Evolutionary conservation across 2,329 filamentous ascomycete genomes (phyloP), one percentile per base, ranked within the genome.

Genomic region (Colletotrichum somersetense): DNA sequence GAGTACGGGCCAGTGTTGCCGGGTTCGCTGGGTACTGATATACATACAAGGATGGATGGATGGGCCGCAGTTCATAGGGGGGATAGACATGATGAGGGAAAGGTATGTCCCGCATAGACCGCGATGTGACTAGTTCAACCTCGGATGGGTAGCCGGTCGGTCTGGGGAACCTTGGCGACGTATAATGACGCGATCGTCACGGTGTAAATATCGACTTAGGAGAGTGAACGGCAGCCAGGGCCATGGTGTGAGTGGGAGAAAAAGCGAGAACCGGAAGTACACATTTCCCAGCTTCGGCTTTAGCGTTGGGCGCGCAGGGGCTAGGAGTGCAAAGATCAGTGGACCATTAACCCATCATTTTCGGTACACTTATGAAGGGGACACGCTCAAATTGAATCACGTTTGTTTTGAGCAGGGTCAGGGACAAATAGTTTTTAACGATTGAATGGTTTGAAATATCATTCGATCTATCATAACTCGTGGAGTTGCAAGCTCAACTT

Each of bases 391-490:
- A 1, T 44, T 5, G 5, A 1, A 44, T 20, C 30, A 30, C 30
- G 4, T 30, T 3, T 30, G 30, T 30, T 30, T 30, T 30, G 30
- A 30, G 30, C 26, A 5, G 4, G 30, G 30, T 30, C 30, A 30
- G 30, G n/a, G n/a, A n/a, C n/a, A 30, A 30, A 30, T 30, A 30
- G 3, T 30, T 16, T 52, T 30, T 42, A 53, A n/a, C 23, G 35
- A 42, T 42, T 30, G 48, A 63, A 64, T 23, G 48, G 44, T 23
- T 58, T 11, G 11, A 20, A 58, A 8, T 58, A n/a, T 16, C 16
- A 56, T 64, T 46, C 26, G 38, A 42, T 33, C 38, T 20, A 16
- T 59, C 46, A 46, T 67, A 48, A 46, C 8, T 64, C 58, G 42
- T 64, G 40, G 38, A 11, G 11, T 20, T 16, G 26, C 35, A 35